Evolutionary conservation across 2,329 filamentous ascomycete species (phyloP).

Genomic region (Fusarium sp.): DNA sequence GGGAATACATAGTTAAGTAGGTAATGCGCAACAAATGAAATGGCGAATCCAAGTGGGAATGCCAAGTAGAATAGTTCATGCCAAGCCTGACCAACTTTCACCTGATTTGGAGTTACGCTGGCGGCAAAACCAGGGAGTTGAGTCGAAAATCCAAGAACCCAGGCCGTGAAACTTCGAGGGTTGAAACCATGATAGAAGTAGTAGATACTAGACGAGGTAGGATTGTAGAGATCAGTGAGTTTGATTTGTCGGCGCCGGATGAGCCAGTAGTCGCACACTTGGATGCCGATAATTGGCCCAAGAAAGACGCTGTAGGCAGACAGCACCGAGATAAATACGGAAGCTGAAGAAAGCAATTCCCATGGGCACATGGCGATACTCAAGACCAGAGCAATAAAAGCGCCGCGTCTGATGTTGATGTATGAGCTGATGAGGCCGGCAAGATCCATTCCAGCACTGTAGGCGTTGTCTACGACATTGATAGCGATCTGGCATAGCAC

Average conservation of each 20-base stretch:
- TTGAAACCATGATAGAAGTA: slow-evolving; percentile 7
- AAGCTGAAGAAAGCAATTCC: slow-evolving; percentile 2
- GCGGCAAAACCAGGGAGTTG: slow-evolving; percentile 7
- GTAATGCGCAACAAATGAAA: background rate
- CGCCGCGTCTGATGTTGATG: slow-evolving; percentile 3
- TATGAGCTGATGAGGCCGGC: slow-evolving; percentile 1
- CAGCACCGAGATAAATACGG: background rate
- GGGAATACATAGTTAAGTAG: background rate
- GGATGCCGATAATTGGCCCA: slow-evolving; percentile 1
- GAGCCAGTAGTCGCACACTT: slow-evolving; percentile 5
- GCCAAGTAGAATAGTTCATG: background rate
- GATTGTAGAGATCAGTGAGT: background rate
- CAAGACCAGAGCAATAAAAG: background rate
- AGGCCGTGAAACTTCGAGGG: background rate
- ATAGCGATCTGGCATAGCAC: slow-evolving; percentile 2
- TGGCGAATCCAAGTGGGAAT: background rate
- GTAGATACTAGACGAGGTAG: background rate
- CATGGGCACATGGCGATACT: slow-evolving; percentile 1
- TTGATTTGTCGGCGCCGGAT: background rate
- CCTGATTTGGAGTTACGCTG: background rate
- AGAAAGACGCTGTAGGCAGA: slow-evolving; percentile 3
- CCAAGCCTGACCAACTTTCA: background rate
- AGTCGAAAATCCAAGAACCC: background rate
- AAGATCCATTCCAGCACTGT: slow-evolving; percentile 9
- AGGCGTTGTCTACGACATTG: slow-evolving; percentile 4